These are phyloP conservation scores for Cryomyces antarcticus DNA, from an alignment of 495 filamentous ascomycete genomes.

Conservation along the genomic window DNA sequence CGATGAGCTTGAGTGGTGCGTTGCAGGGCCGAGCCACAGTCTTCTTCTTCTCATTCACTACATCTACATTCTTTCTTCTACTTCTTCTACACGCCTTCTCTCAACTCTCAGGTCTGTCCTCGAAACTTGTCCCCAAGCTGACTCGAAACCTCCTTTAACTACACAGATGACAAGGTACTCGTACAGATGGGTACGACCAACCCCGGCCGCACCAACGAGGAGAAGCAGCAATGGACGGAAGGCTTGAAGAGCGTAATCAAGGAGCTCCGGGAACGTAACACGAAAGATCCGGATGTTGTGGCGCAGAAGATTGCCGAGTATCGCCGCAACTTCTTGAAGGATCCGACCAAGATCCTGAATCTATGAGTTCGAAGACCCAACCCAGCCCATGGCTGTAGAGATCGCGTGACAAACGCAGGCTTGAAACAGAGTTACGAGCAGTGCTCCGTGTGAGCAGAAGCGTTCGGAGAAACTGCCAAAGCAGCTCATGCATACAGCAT, in stretches of 20 bases:
- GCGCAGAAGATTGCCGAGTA: constrained; percentile 65
- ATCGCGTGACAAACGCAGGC: too few species aligned
- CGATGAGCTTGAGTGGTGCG: constrained; percentile 67
- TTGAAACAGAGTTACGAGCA: too few species aligned
- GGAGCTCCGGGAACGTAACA: constrained; percentile 48
- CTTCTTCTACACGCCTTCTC: background rate
- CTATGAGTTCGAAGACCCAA: constrained; percentile 3
- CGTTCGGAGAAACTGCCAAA: too few species aligned
- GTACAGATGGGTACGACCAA: constrained; percentile 55
- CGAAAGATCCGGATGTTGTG: constrained; percentile 64
- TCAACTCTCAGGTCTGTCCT: constrained; percentile 10
- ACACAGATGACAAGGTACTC: constrained; percentile 68
- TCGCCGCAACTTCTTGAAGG: constrained; percentile 47
- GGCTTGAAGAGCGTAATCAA: constrained; percentile 60
- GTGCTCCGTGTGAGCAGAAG: too few species aligned
- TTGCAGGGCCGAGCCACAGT: constrained; percentile 11
- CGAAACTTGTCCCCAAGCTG: constrained; percentile 30
- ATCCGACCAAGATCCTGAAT: constrained; percentile 22
- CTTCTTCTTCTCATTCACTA: background rate
- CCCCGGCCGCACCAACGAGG: constrained; percentile 49
- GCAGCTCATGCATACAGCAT: too few species aligned
- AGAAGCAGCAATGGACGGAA: constrained; percentile 48
- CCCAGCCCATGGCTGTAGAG: too few species aligned
- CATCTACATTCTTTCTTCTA: too few species aligned
- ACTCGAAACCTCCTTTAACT: constrained; percentile 19